phyloP scores from a whole-genome alignment of 1,284 basidiomycete genomes.

The Thelephora terrestris region DNA sequence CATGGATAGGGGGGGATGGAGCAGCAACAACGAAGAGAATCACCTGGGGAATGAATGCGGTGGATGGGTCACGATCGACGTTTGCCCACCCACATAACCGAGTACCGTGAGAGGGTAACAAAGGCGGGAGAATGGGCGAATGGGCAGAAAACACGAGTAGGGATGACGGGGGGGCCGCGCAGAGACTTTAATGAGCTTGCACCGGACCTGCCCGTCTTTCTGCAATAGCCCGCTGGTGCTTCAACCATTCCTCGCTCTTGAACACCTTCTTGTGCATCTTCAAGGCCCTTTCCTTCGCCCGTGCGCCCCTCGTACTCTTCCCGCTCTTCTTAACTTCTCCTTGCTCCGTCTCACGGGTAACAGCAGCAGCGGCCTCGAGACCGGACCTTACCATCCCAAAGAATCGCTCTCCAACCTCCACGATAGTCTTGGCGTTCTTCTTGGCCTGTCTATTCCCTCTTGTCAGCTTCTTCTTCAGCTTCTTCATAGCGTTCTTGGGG shows the following conservation, averaged over 20 bases:
- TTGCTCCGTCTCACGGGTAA: too few relatives aligned
- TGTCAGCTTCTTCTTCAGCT: constrained; percentile 34
- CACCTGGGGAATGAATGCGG: too few relatives aligned
- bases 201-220: neutral
- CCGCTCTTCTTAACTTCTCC: neutral
- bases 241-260: neutral
- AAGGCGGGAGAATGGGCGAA: too few relatives aligned
- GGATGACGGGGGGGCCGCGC: too few relatives aligned
- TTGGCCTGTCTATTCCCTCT: constrained; percentile 47
- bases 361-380: too few relatives aligned
- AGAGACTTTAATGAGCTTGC: neutral
- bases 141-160: too few relatives aligned
- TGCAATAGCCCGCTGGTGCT: neutral
- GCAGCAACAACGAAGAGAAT: too few relatives aligned
- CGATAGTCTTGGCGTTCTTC: constrained; percentile 45
- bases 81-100: too few relatives aligned
- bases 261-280: neutral
- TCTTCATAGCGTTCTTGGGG: constrained; percentile 40
- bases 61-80: too few relatives aligned
- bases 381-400: neutral
- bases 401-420: constrained; percentile 32
- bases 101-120: too few relatives aligned
- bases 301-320: neutral
- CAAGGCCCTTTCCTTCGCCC: neutral
- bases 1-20: too few relatives aligned